Conservation (phyloP, 495 filamentous ascomycete genomes). For the Aspergillus ostianus region DNA sequence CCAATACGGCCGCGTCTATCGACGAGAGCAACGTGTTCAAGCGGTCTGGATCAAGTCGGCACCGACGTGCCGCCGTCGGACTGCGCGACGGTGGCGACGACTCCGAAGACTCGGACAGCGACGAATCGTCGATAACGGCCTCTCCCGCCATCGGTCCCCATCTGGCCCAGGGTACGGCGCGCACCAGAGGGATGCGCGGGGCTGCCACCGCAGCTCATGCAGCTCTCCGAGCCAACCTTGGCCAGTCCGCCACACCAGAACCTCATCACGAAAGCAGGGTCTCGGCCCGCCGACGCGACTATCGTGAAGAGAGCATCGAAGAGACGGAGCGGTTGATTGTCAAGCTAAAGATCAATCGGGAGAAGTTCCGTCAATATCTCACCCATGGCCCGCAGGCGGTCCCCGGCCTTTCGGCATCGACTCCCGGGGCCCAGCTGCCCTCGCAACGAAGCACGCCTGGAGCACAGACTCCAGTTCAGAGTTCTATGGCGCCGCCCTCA, state of each 20-base stretch:
- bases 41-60: constrained; percentile 57
- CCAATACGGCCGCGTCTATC: constrained; percentile 74
- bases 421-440: constrained; percentile 35
- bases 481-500: constrained; percentile 60
- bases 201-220: constrained; percentile 80
- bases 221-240: constrained; percentile 68
- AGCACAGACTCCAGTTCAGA: constrained; percentile 50
- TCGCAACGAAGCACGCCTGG: constrained; percentile 52
- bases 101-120: constrained; percentile 84
- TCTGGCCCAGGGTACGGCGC: constrained; percentile 71
- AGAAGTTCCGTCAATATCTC: constrained; percentile 56
- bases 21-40: constrained; percentile 89
- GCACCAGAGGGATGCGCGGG: constrained; percentile 83
- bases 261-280: constrained; percentile 69
- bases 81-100: constrained; percentile 68
- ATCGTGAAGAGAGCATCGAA: constrained; percentile 71
- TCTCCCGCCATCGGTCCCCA: constrained; percentile 73
- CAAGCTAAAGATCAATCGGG: constrained; percentile 66
- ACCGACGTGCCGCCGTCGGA: constrained; percentile 42
- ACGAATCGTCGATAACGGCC: constrained; percentile 76
- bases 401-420: constrained; percentile 18
- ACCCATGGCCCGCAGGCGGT: constrained; percentile 46
- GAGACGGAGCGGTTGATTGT: constrained; percentile 63
- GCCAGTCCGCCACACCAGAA: constrained; percentile 89
- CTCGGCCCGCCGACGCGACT: constrained; percentile 58